Evolutionary conservation across 2,329 filamentous ascomycete species (phyloP), one percentile per base, ranked within the genome.

Genomic region (Epichloe coenophiala): DNA sequence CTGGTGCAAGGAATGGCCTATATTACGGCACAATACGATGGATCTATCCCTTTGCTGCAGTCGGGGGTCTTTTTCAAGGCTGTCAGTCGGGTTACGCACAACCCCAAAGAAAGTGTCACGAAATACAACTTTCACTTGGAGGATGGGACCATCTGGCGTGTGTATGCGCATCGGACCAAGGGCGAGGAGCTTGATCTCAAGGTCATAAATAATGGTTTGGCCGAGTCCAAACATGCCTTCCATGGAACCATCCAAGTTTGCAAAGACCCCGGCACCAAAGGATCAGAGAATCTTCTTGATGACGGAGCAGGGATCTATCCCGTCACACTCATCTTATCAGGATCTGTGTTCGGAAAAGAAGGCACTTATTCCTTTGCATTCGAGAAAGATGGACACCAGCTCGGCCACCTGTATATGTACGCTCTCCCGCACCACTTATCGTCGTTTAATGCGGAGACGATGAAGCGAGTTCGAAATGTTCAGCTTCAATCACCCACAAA

Each of bases 1-100:
- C 63, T 96, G 7, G 81, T 95, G 0, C 91, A 97, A 62, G 93
- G 93, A 11, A 93, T 94, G 81, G 84, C 80, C 0, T 95, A 89
- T 59, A 73, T 95, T 17, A 96, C 90, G 4, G 90, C 75, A 0
- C 65, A 85, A 17, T 97, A 90, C 66, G 74, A 73, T 49, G 80
- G 81, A 33, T 74, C 80, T 0, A 82, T 80, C 7, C 91, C 91
- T 0, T 61, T 83, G 4, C 74, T 97, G 42, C 81, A 90, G 58
- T 84, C 83, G 21, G 81, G 80, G 1, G 77, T 93, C 2, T 84
- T 83, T 53, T 94, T 91, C 71, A 74, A 75, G 51, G 80, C 75
- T 17, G 71, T 96, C 45, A 81, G 76, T 37, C 74, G 73, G 37
- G 66, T 76, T 2, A 68, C 69, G 9, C 71, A 70, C n/a, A 73